phyloP scores from a whole-genome alignment of 352 stramenopile species.

The Aphanomyces invadans region DNA sequence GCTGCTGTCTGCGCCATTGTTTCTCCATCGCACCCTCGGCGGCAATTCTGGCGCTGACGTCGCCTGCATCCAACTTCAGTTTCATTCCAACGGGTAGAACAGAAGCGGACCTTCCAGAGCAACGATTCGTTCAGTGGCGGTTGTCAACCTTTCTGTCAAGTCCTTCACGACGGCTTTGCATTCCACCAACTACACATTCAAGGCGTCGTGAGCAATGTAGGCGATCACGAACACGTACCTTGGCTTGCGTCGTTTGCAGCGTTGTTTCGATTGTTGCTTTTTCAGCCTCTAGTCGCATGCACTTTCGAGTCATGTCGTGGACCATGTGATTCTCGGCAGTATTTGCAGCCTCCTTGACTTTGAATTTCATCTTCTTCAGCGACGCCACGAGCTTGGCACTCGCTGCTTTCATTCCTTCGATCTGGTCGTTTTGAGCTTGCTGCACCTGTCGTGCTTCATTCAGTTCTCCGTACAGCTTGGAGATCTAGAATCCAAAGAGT shows the following conservation, averaged over 20 bases:
- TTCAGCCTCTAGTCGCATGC: neutral
- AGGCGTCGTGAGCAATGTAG: too few relatives aligned
- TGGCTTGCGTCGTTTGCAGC: neutral
- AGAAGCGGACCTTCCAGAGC: neutral
- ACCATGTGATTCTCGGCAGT: conserved; percentile 14
- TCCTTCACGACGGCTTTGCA: too few relatives aligned
- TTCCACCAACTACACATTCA: too few relatives aligned
- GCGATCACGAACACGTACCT: neutral
- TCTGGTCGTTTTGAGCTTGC: neutral
- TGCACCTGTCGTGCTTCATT: neutral
- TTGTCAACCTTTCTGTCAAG: too few relatives aligned
- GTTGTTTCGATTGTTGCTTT: neutral
- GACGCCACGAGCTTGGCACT: conserved; percentile 11
- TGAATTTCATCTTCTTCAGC: conserved; percentile 15
- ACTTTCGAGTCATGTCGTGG: conserved; percentile 6
- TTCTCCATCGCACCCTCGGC: neutral
- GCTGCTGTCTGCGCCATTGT: neutral
- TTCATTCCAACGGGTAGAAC: neutral
- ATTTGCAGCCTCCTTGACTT: neutral
- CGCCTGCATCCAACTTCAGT: neutral
- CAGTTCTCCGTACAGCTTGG: conserved; percentile 9
- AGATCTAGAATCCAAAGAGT: neutral
- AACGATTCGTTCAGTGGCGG: too few relatives aligned
- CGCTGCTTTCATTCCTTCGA: conserved; percentile 1
- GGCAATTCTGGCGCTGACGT: neutral